Evolutionary conservation across 2,329 filamentous ascomycete genomes (phyloP).

Genomic region (Calonectria fujianensis): DNA sequence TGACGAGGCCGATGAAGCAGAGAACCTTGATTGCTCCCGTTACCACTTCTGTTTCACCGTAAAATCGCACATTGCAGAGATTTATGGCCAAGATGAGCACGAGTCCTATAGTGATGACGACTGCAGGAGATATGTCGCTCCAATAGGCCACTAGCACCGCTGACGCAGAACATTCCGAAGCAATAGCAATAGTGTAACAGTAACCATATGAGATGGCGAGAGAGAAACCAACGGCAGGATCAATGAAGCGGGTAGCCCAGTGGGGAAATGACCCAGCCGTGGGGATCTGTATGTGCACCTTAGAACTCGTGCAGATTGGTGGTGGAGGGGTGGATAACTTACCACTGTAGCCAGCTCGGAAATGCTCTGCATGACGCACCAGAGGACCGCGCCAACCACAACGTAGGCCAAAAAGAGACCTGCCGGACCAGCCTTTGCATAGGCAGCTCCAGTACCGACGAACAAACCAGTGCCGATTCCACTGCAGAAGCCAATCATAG

Average conservation of each 20-base stretch:
- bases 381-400: conserved; percentile 50
- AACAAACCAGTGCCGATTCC: conserved; percentile 53
- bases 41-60: conserved; percentile 78
- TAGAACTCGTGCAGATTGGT: accelerated
- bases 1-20: conserved; percentile 74
- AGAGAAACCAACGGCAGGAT: conserved; percentile 50
- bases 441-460: conserved; percentile 51
- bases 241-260: conserved; percentile 54
- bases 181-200: conserved; percentile 52
- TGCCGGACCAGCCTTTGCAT: conserved; percentile 51
- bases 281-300: conserved; percentile 39
- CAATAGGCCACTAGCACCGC: conserved; percentile 51
- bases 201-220: conserved; percentile 52
- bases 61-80: conserved; percentile 74
- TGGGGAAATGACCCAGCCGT: conserved; percentile 53
- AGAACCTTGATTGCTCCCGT: conserved; percentile 77
- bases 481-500: conserved; percentile 52
- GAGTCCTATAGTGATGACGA: conserved; percentile 71
- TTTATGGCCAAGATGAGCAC: conserved; percentile 73
- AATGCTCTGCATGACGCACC: conserved; percentile 54
- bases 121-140: conserved; percentile 51
- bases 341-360: conserved; percentile 51
- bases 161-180: conserved; percentile 50
- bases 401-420: conserved; percentile 50
- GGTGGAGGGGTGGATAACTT: neutral